Percentiles rank a stretch among this genome's conserved stretches.
Conservation (phyloP, 2,329 filamentous ascomycete genomes). For the Lanzia echinophila region DNA sequence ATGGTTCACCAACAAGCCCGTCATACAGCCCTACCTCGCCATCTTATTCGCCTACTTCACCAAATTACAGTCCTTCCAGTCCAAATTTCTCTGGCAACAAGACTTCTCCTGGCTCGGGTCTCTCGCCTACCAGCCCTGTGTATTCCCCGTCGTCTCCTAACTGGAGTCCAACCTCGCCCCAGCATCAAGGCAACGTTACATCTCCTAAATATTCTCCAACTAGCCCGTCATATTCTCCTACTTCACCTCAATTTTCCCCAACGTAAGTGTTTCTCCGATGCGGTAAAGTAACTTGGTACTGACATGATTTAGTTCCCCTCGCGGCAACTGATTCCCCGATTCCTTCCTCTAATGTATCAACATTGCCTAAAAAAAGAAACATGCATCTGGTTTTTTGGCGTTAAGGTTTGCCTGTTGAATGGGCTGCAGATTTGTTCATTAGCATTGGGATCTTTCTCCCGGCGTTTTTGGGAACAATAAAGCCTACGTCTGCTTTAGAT, state of each 20-base stretch:
- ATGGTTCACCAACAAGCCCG: slow-evolving; percentile 25
- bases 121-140: slow-evolving; percentile 28
- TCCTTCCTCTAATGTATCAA: slow-evolving; percentile 24
- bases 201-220: slow-evolving; percentile 36
- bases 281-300: not conserved
- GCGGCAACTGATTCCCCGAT: slow-evolving; percentile 13
- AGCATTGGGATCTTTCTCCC: slow-evolving; percentile 10
- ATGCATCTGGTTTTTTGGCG: slow-evolving; percentile 10
- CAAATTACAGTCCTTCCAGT: slow-evolving; percentile 28
- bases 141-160: slow-evolving; percentile 29
- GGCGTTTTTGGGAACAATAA: slow-evolving; percentile 10
- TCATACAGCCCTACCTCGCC: slow-evolving; percentile 28
- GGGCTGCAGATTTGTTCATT: slow-evolving; percentile 10
- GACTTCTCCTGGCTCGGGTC: slow-evolving; percentile 24
- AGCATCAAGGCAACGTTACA: slow-evolving; percentile 21
- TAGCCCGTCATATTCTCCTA: slow-evolving; percentile 23
- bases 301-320: slow-evolving; percentile 20
- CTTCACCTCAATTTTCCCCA: slow-evolving; percentile 27
- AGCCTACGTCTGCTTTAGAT: slow-evolving; percentile 5
- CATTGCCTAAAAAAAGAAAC: slow-evolving; percentile 19
- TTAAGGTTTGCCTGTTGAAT: slow-evolving; percentile 8
- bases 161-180: slow-evolving; percentile 28
- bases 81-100: slow-evolving; percentile 25
- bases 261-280: slow-evolving; percentile 14
- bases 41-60: slow-evolving; percentile 28